These are phyloP conservation scores for Juncus inflexus DNA, from an alignment of 176 grass and related monocot species.

Conservation along the genomic window DNA sequence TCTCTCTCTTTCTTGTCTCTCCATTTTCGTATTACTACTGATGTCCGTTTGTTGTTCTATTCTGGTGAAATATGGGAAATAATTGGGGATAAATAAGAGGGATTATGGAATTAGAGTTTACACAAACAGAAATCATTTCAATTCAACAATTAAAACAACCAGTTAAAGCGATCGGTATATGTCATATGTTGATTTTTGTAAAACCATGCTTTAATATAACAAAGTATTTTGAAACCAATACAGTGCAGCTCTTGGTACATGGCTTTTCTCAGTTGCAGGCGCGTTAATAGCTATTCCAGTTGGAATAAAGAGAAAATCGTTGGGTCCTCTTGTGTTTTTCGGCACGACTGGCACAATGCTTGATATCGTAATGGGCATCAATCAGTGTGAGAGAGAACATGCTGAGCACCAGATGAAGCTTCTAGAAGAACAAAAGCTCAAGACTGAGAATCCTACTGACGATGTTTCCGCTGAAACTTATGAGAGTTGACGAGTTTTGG, in stretches of 20 bases:
- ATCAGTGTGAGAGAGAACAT: conserved; percentile 82
- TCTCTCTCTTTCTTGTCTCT: background rate
- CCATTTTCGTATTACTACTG: background rate
- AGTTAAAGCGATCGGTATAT: no score
- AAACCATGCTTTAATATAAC: background rate
- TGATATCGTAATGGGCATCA: conserved; percentile 94
- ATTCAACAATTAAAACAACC: no score
- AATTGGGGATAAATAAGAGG: background rate
- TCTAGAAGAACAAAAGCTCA: conserved; percentile 59
- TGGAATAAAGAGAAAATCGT: conserved; percentile 84
- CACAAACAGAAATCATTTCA: background rate
- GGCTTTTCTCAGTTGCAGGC: conserved; percentile 88
- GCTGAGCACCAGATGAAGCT: conserved; percentile 81
- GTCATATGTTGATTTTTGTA: background rate
- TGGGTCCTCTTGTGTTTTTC: conserved; percentile 79
- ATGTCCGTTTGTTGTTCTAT: background rate
- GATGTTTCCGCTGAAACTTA: conserved; percentile 4
- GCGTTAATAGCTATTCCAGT: conserved; percentile 87
- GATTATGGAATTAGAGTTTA: background rate
- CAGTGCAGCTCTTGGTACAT: conserved; percentile 86
- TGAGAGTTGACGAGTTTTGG: conserved; percentile 1
- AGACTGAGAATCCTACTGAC: conserved; percentile 16
- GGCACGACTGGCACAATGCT: conserved; percentile 97
- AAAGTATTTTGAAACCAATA: conserved; percentile 18
- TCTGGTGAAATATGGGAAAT: background rate